Evolutionary conservation across 805 yeast genomes (phyloP).

Genomic region (Candida nonsorbophila): DNA sequence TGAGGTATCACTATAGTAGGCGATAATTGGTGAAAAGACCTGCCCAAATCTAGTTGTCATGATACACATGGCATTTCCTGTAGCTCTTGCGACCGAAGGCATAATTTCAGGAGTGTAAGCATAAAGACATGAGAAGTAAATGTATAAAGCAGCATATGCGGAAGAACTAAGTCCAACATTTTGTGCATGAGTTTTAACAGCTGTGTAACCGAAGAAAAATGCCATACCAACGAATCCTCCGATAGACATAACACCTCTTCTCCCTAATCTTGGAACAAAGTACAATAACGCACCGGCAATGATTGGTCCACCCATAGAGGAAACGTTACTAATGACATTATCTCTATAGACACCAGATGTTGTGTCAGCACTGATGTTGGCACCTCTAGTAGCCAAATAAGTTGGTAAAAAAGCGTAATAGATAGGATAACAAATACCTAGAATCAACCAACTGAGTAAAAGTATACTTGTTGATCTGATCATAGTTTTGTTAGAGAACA

Average conservation of each 20-base stretch:
- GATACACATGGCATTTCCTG: constrained; percentile 30
- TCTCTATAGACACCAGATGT: constrained; percentile 42
- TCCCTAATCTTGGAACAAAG: constrained; percentile 34
- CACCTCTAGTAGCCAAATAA: constrained; percentile 49
- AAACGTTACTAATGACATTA: constrained; percentile 41
- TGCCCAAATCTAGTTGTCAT: constrained; percentile 25
- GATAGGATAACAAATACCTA: constrained; percentile 52
- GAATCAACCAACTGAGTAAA: constrained; percentile 46
- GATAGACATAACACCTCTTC: constrained; percentile 52
- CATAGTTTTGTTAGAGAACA: constrained; percentile 40
- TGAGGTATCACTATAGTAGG: constrained; percentile 23
- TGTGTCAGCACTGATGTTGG: constrained; percentile 34
- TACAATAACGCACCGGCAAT: constrained; percentile 39
- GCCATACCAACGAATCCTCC: constrained; percentile 53
- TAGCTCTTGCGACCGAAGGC: constrained; percentile 30
- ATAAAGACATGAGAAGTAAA: constrained; percentile 32
- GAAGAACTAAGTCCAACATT: constrained; percentile 39
- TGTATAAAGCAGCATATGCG: constrained; percentile 38
- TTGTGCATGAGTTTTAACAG: constrained; percentile 44
- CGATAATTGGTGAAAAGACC: constrained; percentile 26
- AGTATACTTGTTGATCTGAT: constrained; percentile 36
- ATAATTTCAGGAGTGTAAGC: constrained; percentile 32
- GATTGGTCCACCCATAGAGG: constrained; percentile 50
- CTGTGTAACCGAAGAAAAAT: constrained; percentile 58
- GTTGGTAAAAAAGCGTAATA: constrained; percentile 50